Conservation (phyloP, 345 rosid genomes). For the Rhodamnia rubescens region DNA sequence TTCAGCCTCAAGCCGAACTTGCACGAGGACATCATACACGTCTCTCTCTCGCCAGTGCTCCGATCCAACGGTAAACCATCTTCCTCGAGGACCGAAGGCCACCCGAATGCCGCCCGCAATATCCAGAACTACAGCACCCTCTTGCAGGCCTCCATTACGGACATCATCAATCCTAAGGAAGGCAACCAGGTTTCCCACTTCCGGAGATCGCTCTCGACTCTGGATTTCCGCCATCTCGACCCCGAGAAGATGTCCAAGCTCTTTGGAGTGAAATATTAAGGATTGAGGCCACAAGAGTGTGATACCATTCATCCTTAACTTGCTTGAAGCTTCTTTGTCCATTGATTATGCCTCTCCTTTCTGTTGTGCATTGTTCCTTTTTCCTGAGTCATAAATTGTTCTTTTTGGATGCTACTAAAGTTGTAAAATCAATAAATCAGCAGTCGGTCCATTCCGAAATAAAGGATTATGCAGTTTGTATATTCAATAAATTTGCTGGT, state of each 20-base stretch:
- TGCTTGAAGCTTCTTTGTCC: not conserved
- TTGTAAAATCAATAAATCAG: not conserved
- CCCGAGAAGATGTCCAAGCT: slow-evolving; percentile 29
- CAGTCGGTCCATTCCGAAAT: not conserved
- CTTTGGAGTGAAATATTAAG: slow-evolving; percentile 12
- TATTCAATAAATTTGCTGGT: not conserved
- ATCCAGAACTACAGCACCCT: slow-evolving; percentile 36
- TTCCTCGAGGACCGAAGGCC: slow-evolving; percentile 25
- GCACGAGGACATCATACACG: not conserved
- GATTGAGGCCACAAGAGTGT: not conserved
- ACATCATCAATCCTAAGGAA: slow-evolving; percentile 28
- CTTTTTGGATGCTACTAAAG: not conserved
- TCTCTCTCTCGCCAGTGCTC: slow-evolving; percentile 29
- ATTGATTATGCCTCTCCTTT: not conserved
- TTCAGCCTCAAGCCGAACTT: slow-evolving; percentile 6
- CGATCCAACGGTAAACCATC: not conserved
- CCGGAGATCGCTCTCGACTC: slow-evolving; percentile 41
- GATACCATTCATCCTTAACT: not conserved
- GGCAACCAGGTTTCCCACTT: slow-evolving; percentile 19
- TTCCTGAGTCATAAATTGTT: not conserved
- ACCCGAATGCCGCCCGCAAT: slow-evolving; percentile 47
- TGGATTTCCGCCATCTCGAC: slow-evolving; percentile 35
- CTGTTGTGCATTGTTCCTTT: not conserved
- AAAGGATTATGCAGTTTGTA: not conserved
- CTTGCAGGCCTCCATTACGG: slow-evolving; percentile 43